Evolutionary conservation across 306 rosid species (phyloP).

Genomic region (Prunus fruticosa): DNA sequence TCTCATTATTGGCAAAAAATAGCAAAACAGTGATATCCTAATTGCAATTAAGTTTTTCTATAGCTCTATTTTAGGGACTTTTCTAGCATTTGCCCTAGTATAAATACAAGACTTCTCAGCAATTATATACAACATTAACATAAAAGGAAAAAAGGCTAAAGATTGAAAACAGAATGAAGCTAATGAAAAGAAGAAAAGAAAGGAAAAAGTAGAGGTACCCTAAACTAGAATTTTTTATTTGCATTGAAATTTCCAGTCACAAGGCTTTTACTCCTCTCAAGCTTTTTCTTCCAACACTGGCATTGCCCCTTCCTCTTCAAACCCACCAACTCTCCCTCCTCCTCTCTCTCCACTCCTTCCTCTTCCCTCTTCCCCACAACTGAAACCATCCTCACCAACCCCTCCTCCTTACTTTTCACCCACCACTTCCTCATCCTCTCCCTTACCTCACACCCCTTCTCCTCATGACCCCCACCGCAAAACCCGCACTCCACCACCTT

Average conservation of each 20-base stretch:
- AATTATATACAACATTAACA: no score
- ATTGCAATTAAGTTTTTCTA: no score
- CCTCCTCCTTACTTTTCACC: slow-evolving; percentile 27
- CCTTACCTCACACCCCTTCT: slow-evolving; percentile 40
- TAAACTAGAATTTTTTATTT: background rate
- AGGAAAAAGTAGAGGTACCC: no score
- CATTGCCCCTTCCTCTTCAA: slow-evolving; percentile 38
- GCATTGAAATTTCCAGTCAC: slow-evolving; percentile 5
- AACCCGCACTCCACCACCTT: slow-evolving; percentile 40
- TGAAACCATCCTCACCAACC: slow-evolving; percentile 5
- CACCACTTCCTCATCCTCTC: slow-evolving; percentile 47
- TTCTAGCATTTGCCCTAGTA: no score
- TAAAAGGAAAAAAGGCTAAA: no score
- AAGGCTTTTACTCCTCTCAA: slow-evolving; percentile 35
- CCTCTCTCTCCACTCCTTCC: background rate
- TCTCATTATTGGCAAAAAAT: fast-evolving
- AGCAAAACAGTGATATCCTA: no score
- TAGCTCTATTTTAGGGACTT: no score
- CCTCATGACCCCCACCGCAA: slow-evolving; percentile 50
- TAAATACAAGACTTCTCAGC: no score
- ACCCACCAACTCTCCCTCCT: background rate
- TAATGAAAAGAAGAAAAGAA: no score
- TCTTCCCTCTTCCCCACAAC: background rate
- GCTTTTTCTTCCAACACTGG: slow-evolving; percentile 47
- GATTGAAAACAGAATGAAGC: background rate